Conservation (phyloP, 371 early-diverging fungal genomes). For the Smittium mucronatum region DNA sequence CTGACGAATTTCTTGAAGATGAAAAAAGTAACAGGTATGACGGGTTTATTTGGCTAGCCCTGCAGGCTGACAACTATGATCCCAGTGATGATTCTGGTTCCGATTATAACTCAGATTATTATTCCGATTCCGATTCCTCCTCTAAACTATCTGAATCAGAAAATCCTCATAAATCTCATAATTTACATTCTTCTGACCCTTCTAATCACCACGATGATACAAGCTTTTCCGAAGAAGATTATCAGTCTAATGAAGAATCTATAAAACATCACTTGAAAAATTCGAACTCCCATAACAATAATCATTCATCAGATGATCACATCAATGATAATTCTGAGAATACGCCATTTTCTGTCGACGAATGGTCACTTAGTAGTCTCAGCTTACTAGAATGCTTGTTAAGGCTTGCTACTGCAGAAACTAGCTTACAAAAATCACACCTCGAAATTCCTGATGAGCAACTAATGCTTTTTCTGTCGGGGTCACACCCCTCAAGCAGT, state of each 20-base stretch:
- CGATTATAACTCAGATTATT: neutral
- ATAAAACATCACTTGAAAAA: neutral
- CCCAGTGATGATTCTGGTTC: neutral
- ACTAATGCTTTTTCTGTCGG: slow-evolving; percentile 36
- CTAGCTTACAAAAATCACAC: slow-evolving; percentile 45
- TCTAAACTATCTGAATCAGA: neutral
- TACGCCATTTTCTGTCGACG: slow-evolving; percentile 10
- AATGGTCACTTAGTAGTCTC: slow-evolving; percentile 32
- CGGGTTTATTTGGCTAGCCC: slow-evolving; percentile 23
- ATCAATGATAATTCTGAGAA: neutral
- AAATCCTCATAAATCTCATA: neutral
- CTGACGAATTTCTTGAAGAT: neutral
- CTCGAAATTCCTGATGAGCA: slow-evolving; percentile 55
- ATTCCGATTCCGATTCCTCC: neutral
- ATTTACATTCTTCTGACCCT: neutral
- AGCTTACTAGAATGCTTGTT: slow-evolving; percentile 53
- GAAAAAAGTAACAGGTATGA: slow-evolving; percentile 7
- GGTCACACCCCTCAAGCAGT: neutral
- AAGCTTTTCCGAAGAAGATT: neutral
- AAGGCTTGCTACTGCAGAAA: slow-evolving; percentile 47
- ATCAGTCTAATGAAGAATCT: neutral
- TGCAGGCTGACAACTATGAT: slow-evolving; percentile 19
- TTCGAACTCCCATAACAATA: neutral
- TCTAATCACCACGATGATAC: neutral
- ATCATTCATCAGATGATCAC: neutral